Evolutionary conservation across 495 filamentous ascomycete genomes (phyloP).

Genomic region (Talaromyces ruber): DNA sequence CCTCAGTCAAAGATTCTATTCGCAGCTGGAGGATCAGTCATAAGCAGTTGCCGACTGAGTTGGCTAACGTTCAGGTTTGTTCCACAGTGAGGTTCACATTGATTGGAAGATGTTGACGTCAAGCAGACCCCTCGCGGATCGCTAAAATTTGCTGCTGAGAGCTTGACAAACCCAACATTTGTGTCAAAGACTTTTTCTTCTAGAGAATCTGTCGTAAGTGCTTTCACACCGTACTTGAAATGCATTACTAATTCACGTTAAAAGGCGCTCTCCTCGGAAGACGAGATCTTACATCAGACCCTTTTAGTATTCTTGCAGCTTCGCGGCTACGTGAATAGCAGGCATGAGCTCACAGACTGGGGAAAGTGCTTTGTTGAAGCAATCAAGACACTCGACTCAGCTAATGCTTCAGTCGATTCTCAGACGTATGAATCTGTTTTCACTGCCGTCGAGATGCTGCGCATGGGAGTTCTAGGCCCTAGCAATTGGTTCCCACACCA

Average conservation of each 20-base stretch:
- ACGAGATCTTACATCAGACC: slow-evolving; percentile 69
- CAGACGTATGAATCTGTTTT: slow-evolving; percentile 55
- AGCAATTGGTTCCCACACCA: slow-evolving; percentile 47
- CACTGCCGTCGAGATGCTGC: slow-evolving; percentile 71
- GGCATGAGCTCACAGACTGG: slow-evolving; percentile 77
- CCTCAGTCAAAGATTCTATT: slow-evolving; percentile 51
- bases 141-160: slow-evolving; percentile 38
- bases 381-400: slow-evolving; percentile 49
- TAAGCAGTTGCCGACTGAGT: slow-evolving; percentile 33
- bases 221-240: background rate
- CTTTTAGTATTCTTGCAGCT: slow-evolving; percentile 86
- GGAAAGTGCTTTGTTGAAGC: slow-evolving; percentile 67
- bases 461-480: slow-evolving; percentile 66
- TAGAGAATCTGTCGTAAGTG: slow-evolving; percentile 28
- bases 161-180: slow-evolving; percentile 58
- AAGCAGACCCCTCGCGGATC: slow-evolving; percentile 22
- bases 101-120: background rate
- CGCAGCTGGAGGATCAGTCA: slow-evolving; percentile 66
- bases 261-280: slow-evolving; percentile 39
- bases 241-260: background rate
- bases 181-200: slow-evolving; percentile 51
- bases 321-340: slow-evolving; percentile 71
- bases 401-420: slow-evolving; percentile 27
- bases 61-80: slow-evolving; percentile 31
- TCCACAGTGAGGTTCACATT: background rate